These are phyloP conservation scores for Microbotryum intermedium DNA, from an alignment of 1,284 basidiomycete species.

Conservation along the genomic window DNA sequence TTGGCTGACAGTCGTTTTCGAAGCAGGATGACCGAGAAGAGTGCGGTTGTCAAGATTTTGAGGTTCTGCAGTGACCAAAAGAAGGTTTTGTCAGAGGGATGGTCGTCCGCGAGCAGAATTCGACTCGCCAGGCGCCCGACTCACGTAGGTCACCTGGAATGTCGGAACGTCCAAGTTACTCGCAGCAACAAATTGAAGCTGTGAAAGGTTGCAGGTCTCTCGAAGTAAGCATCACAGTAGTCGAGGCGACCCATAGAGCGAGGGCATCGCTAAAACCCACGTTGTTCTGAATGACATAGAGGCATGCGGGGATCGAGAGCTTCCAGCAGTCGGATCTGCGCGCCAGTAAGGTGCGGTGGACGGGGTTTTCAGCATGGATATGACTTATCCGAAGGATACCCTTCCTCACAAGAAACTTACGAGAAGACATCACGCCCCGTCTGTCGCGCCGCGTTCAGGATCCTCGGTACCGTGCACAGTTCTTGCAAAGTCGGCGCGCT, in stretches of 20 bases:
- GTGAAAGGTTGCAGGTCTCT: neutral
- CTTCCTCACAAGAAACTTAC: constrained; percentile 4
- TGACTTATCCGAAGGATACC: too few species aligned
- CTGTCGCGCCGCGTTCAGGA: constrained; percentile 2
- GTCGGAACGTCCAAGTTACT: constrained; percentile 88
- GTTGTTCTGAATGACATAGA: constrained; percentile 95
- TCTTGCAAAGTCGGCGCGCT: neutral
- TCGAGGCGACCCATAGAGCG: neutral
- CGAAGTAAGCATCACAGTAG: neutral
- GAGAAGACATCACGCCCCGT: constrained; percentile 25
- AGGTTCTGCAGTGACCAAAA: constrained; percentile 13
- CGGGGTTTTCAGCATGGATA: neutral
- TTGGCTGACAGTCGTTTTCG: constrained; percentile 62
- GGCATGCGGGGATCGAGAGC: constrained; percentile 86
- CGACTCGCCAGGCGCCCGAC: neutral
- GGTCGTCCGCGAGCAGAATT: neutral
- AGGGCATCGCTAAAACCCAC: constrained; percentile 3
- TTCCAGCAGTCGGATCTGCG: constrained; percentile 91
- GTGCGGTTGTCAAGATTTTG: constrained; percentile 89
- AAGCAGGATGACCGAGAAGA: constrained; percentile 83
- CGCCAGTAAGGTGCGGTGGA: constrained; percentile 34
- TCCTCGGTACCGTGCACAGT: neutral
- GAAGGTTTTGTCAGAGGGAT: neutral
- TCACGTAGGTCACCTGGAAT: constrained; percentile 72
- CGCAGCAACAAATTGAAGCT: constrained; percentile 83